A percentile compares a stretch with the other conserved stretches of the same genome.
These are phyloP conservation scores for Suhomyces taliae DNA, from an alignment of 1,139 yeast species.

Conservation along the genomic window DNA sequence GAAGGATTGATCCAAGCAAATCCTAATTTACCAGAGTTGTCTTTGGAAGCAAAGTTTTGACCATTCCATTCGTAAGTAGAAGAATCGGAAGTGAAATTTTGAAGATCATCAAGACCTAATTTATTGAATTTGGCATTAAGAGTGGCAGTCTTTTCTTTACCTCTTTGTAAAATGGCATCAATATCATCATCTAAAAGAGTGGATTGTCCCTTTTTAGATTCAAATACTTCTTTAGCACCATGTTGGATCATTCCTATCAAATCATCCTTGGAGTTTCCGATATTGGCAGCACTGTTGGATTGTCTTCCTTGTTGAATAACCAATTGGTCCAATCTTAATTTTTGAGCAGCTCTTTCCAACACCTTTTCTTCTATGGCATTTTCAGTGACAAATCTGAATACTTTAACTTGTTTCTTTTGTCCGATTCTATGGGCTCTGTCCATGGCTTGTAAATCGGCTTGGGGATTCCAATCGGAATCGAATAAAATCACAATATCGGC, in stretches of 20 bases:
- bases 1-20: slow-evolving; percentile 84
- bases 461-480: slow-evolving; percentile 99
- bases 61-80: slow-evolving; percentile 99
- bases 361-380: slow-evolving; percentile 97
- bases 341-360: slow-evolving; percentile 93
- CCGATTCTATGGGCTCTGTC: slow-evolving; percentile 99
- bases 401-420: slow-evolving; percentile 93
- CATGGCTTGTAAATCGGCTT: slow-evolving; percentile 98
- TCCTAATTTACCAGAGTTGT: slow-evolving; percentile 42
- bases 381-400: slow-evolving; percentile 89
- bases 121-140: slow-evolving; percentile 69
- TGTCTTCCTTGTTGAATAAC: slow-evolving; percentile 94
- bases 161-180: slow-evolving; percentile 72
- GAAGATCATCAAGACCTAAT: slow-evolving; percentile 88
- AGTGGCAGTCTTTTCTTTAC: slow-evolving; percentile 77
- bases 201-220: slow-evolving; percentile 34
- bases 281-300: slow-evolving; percentile 38
- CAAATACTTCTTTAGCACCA: slow-evolving; percentile 89
- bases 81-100: slow-evolving; percentile 81
- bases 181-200: slow-evolving; percentile 67
- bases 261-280: slow-evolving; percentile 76
- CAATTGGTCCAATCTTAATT: slow-evolving; percentile 85
- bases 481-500: slow-evolving; percentile 89
- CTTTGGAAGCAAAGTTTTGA: slow-evolving; percentile 77
- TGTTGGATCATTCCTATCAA: slow-evolving; percentile 93